Evolutionary conservation across 1,284 basidiomycete genomes (phyloP).

Genomic region (Cystobasidium sp.): DNA sequence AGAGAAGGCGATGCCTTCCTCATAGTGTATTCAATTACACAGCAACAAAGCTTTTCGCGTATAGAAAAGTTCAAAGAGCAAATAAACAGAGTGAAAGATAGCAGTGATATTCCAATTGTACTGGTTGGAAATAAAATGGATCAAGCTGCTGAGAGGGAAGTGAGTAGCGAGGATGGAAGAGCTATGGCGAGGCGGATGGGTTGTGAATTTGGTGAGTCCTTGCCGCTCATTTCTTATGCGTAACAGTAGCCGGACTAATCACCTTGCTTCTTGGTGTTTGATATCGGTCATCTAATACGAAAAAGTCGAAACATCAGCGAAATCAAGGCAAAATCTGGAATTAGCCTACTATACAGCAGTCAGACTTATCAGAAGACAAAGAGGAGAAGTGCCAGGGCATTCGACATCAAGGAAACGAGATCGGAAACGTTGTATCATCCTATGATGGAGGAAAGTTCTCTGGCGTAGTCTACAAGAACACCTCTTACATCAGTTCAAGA

Average conservation of each 20-base stretch:
- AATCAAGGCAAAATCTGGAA: slow-evolving; percentile 58
- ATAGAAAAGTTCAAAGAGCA: slow-evolving; percentile 57
- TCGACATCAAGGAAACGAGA: slow-evolving; percentile 18
- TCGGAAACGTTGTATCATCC: slow-evolving; percentile 38
- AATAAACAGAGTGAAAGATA: slow-evolving; percentile 57
- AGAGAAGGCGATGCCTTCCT: slow-evolving; percentile 59
- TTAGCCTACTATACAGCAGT: slow-evolving; percentile 54
- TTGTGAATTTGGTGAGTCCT: slow-evolving; percentile 54
- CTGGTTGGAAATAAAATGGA: slow-evolving; percentile 70
- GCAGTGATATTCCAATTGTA: slow-evolving; percentile 62
- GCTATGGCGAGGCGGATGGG: slow-evolving; percentile 55
- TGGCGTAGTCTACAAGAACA: no score
- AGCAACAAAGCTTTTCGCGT: slow-evolving; percentile 57
- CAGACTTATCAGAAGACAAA: slow-evolving; percentile 29
- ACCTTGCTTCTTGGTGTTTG: no score
- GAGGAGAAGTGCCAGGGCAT: slow-evolving; percentile 27
- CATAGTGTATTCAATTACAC: slow-evolving; percentile 58
- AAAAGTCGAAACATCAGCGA: slow-evolving; percentile 58
- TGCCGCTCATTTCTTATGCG: neutral
- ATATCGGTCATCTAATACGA: no score
- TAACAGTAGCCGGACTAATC: no score
- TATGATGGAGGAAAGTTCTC: no score
- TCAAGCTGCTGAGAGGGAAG: slow-evolving; percentile 57
- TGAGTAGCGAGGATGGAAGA: slow-evolving; percentile 55
- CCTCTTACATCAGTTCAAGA: no score